A percentile compares a stretch with the other conserved stretches of the same genome.
phyloP scores from a whole-genome alignment of 1,139 yeast genomes.

The Meyerozyma guilliermondii region DNA sequence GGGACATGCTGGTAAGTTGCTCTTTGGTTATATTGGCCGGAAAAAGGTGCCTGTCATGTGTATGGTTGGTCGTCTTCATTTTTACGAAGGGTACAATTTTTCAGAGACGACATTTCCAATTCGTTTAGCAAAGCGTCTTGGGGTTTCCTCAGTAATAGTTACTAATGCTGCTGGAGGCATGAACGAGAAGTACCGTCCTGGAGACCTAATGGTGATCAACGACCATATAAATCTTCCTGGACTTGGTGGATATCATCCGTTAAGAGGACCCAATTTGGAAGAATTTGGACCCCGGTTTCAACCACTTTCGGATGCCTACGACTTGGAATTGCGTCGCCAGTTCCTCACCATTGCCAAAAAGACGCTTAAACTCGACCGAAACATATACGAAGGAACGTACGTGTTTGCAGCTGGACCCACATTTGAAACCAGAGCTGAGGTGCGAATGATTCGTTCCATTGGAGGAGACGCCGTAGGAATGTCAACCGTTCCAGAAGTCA shows the following conservation, averaged over 20 bases:
- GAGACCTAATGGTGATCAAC: slow-evolving; percentile 84
- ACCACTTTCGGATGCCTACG: slow-evolving; percentile 89
- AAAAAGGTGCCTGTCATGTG: slow-evolving; percentile 78
- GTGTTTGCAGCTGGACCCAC: slow-evolving; percentile 90
- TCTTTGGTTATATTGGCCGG: slow-evolving; percentile 71
- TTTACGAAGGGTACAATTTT: slow-evolving; percentile 84
- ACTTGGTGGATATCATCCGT: slow-evolving; percentile 79
- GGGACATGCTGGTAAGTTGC: slow-evolving; percentile 83
- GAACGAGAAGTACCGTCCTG: slow-evolving; percentile 61
- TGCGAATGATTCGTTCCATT: slow-evolving; percentile 59
- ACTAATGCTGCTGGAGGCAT: slow-evolving; percentile 97
- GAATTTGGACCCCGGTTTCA: slow-evolving; percentile 81
- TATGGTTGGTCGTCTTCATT: slow-evolving; percentile 91
- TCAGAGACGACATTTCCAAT: slow-evolving; percentile 83
- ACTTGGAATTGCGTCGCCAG: slow-evolving; percentile 57
- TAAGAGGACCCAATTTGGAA: slow-evolving; percentile 81
- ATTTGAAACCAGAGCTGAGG: slow-evolving; percentile 89
- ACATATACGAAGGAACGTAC: slow-evolving; percentile 82
- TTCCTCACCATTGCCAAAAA: slow-evolving; percentile 50
- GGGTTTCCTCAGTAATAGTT: slow-evolving; percentile 58
- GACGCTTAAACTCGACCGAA: slow-evolving; percentile 49
- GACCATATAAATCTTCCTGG: slow-evolving; percentile 94
- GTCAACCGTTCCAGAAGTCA: slow-evolving; percentile 96
- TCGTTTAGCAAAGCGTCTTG: slow-evolving; percentile 64
- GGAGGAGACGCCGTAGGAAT: slow-evolving; percentile 98